Evolutionary conservation across 1,284 basidiomycete genomes (phyloP).

Genomic region (Laetiporus sulphureus): DNA sequence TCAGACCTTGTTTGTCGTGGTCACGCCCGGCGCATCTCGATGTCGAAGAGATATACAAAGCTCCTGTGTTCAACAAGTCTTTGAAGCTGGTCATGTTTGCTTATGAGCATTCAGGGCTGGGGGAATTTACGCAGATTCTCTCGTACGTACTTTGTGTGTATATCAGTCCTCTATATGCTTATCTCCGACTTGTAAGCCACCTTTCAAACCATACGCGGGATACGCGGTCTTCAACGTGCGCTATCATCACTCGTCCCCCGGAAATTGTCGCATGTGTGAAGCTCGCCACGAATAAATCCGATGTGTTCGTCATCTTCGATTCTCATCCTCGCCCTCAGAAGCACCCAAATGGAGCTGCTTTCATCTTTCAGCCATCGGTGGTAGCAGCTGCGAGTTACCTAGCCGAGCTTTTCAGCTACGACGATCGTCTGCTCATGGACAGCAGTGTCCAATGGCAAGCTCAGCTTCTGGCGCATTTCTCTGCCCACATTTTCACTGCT

Average conservation of each 20-base stretch:
- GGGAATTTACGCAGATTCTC: conserved; percentile 37
- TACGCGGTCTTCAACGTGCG: conserved; percentile 31
- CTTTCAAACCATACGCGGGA: too few relatives aligned
- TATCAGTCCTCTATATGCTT: too few relatives aligned
- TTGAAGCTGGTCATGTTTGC: conserved; percentile 32
- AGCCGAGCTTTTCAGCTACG: conserved; percentile 40
- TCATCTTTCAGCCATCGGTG: conserved; percentile 41
- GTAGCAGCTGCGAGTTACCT: conserved; percentile 38
- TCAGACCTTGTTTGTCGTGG: conserved; percentile 32
- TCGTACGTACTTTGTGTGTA: conserved; percentile 30
- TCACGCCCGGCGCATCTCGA: conserved; percentile 46
- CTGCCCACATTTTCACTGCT: conserved; percentile 45
- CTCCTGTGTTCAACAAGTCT: conserved; percentile 30
- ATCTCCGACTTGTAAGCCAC: too few relatives aligned
- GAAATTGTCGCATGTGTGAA: conserved; percentile 57
- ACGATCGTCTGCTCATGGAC: conserved; percentile 36
- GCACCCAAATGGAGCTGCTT: conserved; percentile 49
- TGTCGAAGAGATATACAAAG: conserved; percentile 36
- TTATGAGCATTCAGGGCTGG: conserved; percentile 32
- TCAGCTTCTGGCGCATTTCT: conserved; percentile 52
- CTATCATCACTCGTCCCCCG: conserved; percentile 60
- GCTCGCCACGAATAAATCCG: conserved; percentile 26
- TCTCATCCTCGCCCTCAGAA: conserved; percentile 49
- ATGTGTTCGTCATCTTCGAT: conserved; percentile 54
- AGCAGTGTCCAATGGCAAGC: conserved; percentile 52